A percentile compares a stretch with the other conserved stretches of the same genome.
These are phyloP conservation scores for Zizania palustris DNA, from an alignment of 202 grass and related monocot species.

Conservation along the genomic window DNA sequence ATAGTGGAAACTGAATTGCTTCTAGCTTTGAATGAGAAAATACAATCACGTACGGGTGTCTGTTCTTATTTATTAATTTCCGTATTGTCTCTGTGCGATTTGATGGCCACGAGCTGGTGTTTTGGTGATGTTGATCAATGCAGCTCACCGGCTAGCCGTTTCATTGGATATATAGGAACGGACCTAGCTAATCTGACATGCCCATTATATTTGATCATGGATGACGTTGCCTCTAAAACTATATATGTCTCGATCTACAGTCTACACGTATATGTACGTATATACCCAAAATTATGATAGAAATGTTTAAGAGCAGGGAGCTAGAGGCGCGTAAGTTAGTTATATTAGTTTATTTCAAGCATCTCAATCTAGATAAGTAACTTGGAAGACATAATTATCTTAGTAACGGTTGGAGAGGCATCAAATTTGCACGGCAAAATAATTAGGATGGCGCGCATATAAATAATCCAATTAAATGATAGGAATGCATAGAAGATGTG, in stretches of 20 bases:
- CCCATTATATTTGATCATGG: too few relatives aligned
- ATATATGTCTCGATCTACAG: background rate
- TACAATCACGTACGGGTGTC: slow-evolving; percentile 17
- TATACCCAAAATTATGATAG: too few relatives aligned
- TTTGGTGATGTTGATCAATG: slow-evolving; percentile 52
- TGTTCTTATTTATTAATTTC: slow-evolving; percentile 48
- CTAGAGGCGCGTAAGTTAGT: too few relatives aligned
- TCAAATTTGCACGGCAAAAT: background rate
- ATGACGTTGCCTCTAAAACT: background rate
- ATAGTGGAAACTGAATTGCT: slow-evolving; percentile 42
- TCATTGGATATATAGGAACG: slow-evolving; percentile 44
- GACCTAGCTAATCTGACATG: slow-evolving; percentile 44
- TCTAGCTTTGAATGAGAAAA: slow-evolving; percentile 37
- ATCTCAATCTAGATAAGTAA: background rate
- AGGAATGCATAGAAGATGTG: too few relatives aligned
- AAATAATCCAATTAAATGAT: too few relatives aligned
- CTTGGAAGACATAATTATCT: background rate
- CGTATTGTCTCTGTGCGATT: slow-evolving; percentile 24
- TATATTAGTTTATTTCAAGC: slow-evolving; percentile 1
- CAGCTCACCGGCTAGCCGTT: slow-evolving; percentile 28
- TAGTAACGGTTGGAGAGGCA: background rate
- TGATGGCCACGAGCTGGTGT: slow-evolving; percentile 46
- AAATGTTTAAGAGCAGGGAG: too few relatives aligned
- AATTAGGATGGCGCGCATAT: background rate
- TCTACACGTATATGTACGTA: too few relatives aligned